These are phyloP conservation scores for Jacaranda copaia DNA, from an alignment of 257 asterid genomes.

Conservation along the genomic window DNA sequence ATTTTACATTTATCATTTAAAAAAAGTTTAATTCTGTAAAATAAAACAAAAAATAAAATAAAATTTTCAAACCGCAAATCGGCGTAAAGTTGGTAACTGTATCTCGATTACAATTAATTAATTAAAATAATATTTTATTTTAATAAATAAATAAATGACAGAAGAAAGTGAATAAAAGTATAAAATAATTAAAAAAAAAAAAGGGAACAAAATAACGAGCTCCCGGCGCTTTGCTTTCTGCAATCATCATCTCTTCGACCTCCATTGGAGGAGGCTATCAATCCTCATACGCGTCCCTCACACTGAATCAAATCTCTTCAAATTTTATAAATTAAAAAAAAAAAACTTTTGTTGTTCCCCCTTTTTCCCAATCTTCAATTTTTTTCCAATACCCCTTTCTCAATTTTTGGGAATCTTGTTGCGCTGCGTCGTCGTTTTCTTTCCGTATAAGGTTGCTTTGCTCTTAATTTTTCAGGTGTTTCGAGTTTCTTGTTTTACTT, in stretches of 20 bases:
- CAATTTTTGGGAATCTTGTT: slow-evolving; percentile 35
- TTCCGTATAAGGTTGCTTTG: slow-evolving; percentile 35
- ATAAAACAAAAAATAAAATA: too few relatives aligned
- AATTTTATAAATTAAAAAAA: neutral
- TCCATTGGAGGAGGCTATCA: slow-evolving; percentile 43
- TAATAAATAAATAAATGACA: neutral
- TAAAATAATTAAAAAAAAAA: neutral
- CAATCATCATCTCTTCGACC: slow-evolving; percentile 38
- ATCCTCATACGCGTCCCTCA: slow-evolving; percentile 31
- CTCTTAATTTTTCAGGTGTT: slow-evolving; percentile 20
- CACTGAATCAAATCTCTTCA: slow-evolving; percentile 34
- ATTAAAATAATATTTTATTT: neutral
- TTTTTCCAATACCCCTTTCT: slow-evolving; percentile 20
- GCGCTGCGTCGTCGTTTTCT: slow-evolving; percentile 32
- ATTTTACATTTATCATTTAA: too few relatives aligned
- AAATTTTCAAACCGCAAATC: neutral
- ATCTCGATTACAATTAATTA: slow-evolving; percentile 1
- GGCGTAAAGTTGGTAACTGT: neutral
- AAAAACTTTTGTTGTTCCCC: neutral
- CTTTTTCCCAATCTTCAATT: slow-evolving; percentile 23
- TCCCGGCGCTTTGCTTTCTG: slow-evolving; percentile 38
- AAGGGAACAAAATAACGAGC: neutral
- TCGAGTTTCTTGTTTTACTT: neutral
- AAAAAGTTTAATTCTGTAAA: too few relatives aligned
- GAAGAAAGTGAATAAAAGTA: neutral